A percentile compares a stretch with the other conserved stretches of the same genome.
These are phyloP conservation scores for Pleurotus sapidus DNA, from an alignment of 768 basidiomycete species.

Conservation along the genomic window DNA sequence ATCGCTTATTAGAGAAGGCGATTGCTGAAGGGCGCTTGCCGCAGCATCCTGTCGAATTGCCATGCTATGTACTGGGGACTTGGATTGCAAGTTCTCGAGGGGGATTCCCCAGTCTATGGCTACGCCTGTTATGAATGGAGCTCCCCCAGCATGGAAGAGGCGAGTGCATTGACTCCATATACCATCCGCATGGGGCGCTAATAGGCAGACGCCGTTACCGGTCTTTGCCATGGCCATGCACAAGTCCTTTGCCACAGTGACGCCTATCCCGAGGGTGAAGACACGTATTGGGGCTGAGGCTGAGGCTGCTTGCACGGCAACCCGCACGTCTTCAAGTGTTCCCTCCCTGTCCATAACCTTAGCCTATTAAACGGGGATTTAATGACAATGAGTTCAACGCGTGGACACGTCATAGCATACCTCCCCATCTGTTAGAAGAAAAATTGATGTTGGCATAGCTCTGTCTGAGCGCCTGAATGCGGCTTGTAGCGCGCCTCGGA, in stretches of 20 bases:
- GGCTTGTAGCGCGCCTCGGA: constrained; percentile 29
- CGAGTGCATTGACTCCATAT: constrained; percentile 47
- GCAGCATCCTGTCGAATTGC: constrained; percentile 20
- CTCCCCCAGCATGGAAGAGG: constrained; percentile 49
- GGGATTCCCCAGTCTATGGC: constrained; percentile 47
- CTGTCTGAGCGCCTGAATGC: constrained; percentile 32
- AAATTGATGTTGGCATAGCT: constrained; percentile 42
- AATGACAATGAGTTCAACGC: neutral
- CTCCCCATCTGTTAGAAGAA: constrained; percentile 60
- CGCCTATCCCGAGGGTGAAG: constrained; percentile 60
- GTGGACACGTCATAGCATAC: constrained; percentile 19
- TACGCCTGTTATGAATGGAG: constrained; percentile 41
- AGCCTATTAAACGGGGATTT: neutral
- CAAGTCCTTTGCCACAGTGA: constrained; percentile 42
- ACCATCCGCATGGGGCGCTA: constrained; percentile 41
- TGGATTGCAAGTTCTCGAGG: constrained; percentile 16
- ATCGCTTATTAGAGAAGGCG: constrained; percentile 25
- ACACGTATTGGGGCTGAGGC: constrained; percentile 38
- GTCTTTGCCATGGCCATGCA: constrained; percentile 52
- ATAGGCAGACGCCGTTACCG: constrained; percentile 49
- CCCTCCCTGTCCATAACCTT: constrained; percentile 21
- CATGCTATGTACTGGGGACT: constrained; percentile 12
- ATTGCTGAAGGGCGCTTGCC: constrained; percentile 30
- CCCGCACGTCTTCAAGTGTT: constrained; percentile 19
- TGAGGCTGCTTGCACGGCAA: constrained; percentile 28